Conservation (phyloP, 768 basidiomycete species). For the Crepidotus variabilis region DNA sequence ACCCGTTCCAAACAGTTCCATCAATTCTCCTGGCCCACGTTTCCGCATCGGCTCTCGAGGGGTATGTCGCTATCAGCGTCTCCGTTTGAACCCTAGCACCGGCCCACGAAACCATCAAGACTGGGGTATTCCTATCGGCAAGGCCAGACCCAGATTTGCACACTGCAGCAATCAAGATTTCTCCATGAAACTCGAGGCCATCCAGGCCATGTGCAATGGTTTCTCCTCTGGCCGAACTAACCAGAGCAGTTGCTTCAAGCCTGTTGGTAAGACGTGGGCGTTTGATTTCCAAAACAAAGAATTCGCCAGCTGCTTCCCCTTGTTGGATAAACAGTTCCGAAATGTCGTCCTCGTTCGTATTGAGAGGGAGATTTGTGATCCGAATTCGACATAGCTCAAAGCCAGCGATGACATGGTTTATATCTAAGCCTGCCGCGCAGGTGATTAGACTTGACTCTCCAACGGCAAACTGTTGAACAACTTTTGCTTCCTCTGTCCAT, state of each 20-base stretch:
- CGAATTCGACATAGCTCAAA: constrained; percentile 49
- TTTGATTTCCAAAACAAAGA: constrained; percentile 20
- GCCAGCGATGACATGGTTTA: constrained; percentile 40
- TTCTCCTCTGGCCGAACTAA: constrained; percentile 35
- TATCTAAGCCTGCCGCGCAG: constrained; percentile 43
- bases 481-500: constrained; percentile 35
- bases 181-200: constrained; percentile 43
- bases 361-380: constrained; percentile 40
- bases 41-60: constrained; percentile 24
- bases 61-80: constrained; percentile 42
- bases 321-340: constrained; percentile 38
- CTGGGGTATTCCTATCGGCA: constrained; percentile 25
- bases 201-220: constrained; percentile 41
- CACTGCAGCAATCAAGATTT: constrained; percentile 38
- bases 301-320: constrained; percentile 33
- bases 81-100: constrained; percentile 31
- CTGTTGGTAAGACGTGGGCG: constrained; percentile 12
- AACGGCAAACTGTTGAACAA: constrained; percentile 38
- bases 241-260: constrained; percentile 40
- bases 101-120: constrained; percentile 49
- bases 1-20: constrained; percentile 32
- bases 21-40: constrained; percentile 35
- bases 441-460: constrained; percentile 44
- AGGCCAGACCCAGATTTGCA: constrained; percentile 32
- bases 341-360: constrained; percentile 37